phyloP scores from a whole-genome alignment of 169 alveolate genomes.

The Theileria sp. region DNA sequence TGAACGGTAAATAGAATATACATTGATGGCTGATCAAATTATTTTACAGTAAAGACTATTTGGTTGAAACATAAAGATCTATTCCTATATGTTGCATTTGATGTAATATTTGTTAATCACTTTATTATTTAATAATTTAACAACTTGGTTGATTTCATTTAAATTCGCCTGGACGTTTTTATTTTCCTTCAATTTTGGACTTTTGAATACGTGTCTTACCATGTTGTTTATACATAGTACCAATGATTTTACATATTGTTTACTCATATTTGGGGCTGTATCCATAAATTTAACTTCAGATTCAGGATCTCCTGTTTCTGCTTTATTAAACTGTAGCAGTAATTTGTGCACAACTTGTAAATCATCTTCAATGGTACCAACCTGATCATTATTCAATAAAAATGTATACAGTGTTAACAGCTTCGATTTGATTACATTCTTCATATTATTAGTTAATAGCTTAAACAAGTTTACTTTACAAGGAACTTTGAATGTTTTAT shows the following conservation, averaged over 20 bases:
- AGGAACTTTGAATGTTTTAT: background rate
- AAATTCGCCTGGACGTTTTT: background rate
- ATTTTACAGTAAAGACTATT: background rate
- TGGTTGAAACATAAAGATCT: background rate
- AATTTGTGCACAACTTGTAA: background rate
- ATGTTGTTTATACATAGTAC: background rate
- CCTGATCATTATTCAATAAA: background rate
- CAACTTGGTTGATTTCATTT: background rate
- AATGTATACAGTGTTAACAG: background rate
- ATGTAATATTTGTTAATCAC: background rate
- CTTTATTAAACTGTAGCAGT: background rate
- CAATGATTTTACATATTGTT: background rate
- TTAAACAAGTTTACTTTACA: conserved; percentile 3
- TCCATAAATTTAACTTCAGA: background rate
- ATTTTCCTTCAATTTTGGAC: background rate
- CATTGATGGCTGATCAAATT: background rate
- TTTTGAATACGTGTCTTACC: background rate
- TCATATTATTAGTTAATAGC: background rate
- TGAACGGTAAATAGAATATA: background rate
- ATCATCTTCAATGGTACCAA: background rate
- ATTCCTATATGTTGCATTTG: background rate
- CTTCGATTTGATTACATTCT: background rate
- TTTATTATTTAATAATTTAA: no score
- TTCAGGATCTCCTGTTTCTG: background rate
- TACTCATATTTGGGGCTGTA: background rate